Conservation (phyloP, 345 rosid species). For the Bruguiera parviflora region DNA sequence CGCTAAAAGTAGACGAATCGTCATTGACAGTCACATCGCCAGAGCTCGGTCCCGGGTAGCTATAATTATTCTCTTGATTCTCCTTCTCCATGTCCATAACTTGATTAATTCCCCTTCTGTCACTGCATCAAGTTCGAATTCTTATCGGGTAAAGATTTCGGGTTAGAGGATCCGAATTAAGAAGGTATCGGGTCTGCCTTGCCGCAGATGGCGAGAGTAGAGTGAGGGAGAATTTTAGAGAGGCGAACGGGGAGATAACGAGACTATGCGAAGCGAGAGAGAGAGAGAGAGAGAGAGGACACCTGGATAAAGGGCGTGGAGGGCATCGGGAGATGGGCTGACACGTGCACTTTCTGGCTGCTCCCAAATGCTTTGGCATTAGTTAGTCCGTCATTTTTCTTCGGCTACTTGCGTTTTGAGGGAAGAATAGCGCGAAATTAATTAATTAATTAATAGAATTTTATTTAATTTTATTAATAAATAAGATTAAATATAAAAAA, state of each 20-base stretch:
- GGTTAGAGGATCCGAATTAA: neutral
- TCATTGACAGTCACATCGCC: slow-evolving; percentile 39
- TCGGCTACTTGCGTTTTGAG: no score
- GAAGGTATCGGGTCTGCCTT: neutral
- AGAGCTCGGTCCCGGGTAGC: slow-evolving; percentile 45
- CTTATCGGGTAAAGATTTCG: neutral
- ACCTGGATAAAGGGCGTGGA: slow-evolving; percentile 25
- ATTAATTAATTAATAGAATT: no score
- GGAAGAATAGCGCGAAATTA: no score
- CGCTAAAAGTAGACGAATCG: slow-evolving; percentile 76
- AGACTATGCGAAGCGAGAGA: slow-evolving; percentile 9
- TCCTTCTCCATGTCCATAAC: slow-evolving; percentile 39
- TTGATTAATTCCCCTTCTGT: neutral
- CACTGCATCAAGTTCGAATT: slow-evolving; percentile 14
- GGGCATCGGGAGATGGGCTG: slow-evolving; percentile 15
- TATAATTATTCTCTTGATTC: slow-evolving; percentile 25
- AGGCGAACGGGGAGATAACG: neutral
- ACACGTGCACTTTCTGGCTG: slow-evolving; percentile 38
- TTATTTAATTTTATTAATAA: no score
- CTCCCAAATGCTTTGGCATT: slow-evolving; percentile 8
- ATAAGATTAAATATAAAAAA: no score
- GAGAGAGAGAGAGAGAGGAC: slow-evolving; percentile 5
- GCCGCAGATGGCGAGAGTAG: neutral
- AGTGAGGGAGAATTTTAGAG: neutral
- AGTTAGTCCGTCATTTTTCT: no score